Base-by-base conservation (phyloP, 2,329 filamentous ascomycete species). In the Cladosporium sp. region DNA sequence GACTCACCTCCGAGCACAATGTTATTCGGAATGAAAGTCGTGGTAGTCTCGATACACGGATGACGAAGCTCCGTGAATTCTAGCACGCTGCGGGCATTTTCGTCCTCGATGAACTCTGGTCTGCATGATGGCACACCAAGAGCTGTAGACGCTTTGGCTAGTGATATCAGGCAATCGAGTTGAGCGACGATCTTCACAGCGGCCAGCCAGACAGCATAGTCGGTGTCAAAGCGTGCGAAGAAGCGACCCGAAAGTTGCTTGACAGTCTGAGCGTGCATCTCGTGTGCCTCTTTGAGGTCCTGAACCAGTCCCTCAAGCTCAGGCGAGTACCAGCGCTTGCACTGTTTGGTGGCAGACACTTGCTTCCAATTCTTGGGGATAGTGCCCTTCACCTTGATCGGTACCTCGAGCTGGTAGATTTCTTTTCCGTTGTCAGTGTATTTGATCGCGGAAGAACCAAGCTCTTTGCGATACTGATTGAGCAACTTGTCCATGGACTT, bases 11-110 rank as follows among this genome's bases (percentile, higher is more conserved):
- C 95, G 3, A 99, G 87, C 67, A 88, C 87, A 70, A 99, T 88
- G 75, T 97, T 91, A 74, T 99, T 99, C 4, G 95, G 95, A 68
- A 99, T 99, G 74, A 99, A 99, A 78, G 97, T 93, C 63, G 90
- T 89, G 3, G 90, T 91, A 68, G 91, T 92, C 68, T 93, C 84
- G 86, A 99, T 96, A 80, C 95, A 99, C 3, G 95, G 95, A 75
- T 99, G 95, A 38, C 95, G 90, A 65, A 99, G 87, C 74, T 97
- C 94, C 64, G 91, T 86, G 73, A 99, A 97, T 67, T 97, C 91
- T n/a, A 99, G 83, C 8, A 95, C 86, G 73, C 92, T 96, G 57
- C 93, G 88, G 52, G 76, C 76, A 51, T 71, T 69, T 69, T 95
- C 90, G 59, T 90, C 85, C 24, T 97, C 90, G 3, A 96, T 86